A percentile compares a stretch with the other conserved stretches of the same genome.
phyloP scores from a whole-genome alignment of 768 basidiomycete species.

The Guyanaporus albipodus region DNA sequence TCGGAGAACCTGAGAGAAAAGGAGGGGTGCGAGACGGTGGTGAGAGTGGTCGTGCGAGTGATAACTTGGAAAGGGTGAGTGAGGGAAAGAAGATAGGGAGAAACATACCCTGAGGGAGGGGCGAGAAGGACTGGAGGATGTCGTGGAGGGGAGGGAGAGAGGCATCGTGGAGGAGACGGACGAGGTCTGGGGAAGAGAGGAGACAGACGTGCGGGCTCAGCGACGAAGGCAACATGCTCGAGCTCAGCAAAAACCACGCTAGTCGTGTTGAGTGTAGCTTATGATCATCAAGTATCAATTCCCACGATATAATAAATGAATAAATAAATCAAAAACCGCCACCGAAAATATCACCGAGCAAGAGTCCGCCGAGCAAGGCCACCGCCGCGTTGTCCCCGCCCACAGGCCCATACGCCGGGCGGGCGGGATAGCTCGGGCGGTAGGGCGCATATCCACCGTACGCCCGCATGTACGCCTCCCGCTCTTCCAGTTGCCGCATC shows the following conservation, averaged over 20 bases:
- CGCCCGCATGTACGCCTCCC: conserved; percentile 35
- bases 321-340: conserved; percentile 20
- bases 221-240: conserved; percentile 66
- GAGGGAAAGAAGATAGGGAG: neutral
- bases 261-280: too few relatives aligned
- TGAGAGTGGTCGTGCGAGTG: conserved; percentile 70
- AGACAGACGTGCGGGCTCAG: conserved; percentile 81
- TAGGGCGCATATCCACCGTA: conserved; percentile 32
- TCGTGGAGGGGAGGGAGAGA: conserved; percentile 67
- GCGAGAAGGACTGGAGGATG: conserved; percentile 82
- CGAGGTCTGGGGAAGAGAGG: conserved; percentile 66
- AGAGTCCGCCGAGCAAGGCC: conserved; percentile 40
- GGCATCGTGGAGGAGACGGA: conserved; percentile 51
- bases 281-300: too few relatives aligned
- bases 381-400: conserved; percentile 9
- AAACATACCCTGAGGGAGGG: conserved; percentile 67
- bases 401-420: neutral
- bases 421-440: conserved; percentile 17
- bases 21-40: conserved; percentile 64
- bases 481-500: conserved; percentile 21
- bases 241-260: too few relatives aligned
- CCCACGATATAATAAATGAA: conserved; percentile 13
- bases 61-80: conserved; percentile 51
- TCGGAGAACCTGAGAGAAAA: conserved; percentile 80
- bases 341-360: conserved; percentile 46